Conservation (phyloP, 2,329 filamentous ascomycete genomes). For the Emmonsia crescens region DNA sequence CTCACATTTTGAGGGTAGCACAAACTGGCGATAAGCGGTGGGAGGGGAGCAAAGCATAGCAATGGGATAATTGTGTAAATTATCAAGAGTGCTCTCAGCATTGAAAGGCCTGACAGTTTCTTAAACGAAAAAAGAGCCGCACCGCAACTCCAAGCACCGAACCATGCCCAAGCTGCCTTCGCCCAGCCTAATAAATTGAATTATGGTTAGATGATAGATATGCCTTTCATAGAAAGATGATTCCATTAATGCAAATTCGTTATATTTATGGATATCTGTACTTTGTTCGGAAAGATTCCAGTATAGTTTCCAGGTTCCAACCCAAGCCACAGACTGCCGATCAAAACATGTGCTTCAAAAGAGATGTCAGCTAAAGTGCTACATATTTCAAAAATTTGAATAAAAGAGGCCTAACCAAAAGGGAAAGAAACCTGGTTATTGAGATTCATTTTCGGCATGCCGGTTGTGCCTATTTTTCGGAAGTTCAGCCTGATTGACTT, state of each 20-base stretch:
- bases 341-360: constrained; percentile 24
- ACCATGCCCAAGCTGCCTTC: constrained; percentile 33
- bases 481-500: background rate
- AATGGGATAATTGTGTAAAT: constrained; percentile 29
- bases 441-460: constrained; percentile 32
- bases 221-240: background rate
- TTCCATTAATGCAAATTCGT: background rate
- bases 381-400: background rate
- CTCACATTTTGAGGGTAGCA: constrained; percentile 23
- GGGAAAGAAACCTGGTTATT: constrained; percentile 34
- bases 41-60: constrained; percentile 34
- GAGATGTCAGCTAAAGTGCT: background rate
- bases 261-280: constrained; percentile 3
- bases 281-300: constrained; percentile 34
- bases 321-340: constrained; percentile 29
- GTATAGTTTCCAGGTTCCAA: constrained; percentile 27
- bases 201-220: background rate
- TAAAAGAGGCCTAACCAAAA: constrained; percentile 15
- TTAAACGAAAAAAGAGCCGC: constrained; percentile 34
- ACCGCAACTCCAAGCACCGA: constrained; percentile 32
- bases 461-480: constrained; percentile 24
- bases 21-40: constrained; percentile 32
- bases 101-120: constrained; percentile 28
- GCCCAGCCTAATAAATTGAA: constrained; percentile 24
- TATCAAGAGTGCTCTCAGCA: constrained; percentile 20